Evolutionary conservation across 2,329 filamentous ascomycete genomes (phyloP), one percentile per base, ranked within the genome.

Genomic region (Nemania sp.): DNA sequence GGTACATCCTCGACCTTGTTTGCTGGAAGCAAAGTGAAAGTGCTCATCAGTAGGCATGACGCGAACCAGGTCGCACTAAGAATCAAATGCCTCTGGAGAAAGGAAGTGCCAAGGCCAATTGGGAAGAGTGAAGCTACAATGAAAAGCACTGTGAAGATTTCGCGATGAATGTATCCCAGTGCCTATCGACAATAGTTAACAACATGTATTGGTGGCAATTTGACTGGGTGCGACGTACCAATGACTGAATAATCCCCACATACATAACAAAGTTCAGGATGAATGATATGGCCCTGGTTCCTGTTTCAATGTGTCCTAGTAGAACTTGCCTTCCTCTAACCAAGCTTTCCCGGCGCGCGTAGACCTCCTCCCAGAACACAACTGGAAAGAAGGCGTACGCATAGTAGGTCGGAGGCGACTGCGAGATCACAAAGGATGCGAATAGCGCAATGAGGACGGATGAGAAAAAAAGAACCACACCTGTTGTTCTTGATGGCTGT

Each of bases 321-420:
- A 97, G 75, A 44, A 82, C 78, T 59, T 79, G 80, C 46, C 81
- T 78, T 3, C 91, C 92, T 57, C 85, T 80, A 5, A 74, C 66
- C 11, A 97, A 71, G 36, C 89, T 89, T 40, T 80, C 78, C 51
- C 91, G 82, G 23, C 89, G 84, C 3, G 90, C 89, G 71, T 88
- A 93, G 0, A 97, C 90, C 66, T 97, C 92, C 71, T 97, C 93
- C 94, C 94, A 99, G 75, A 99, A 97, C 52, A 90, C 82, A 2
- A 96, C 86, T 0, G 94, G 94, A 71, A 99, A 99, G 64, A 95
- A 82, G 0, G 88, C 89, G 69, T 99, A 99, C 2, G 84, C 83
- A 66, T 97, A 99, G 71, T 99, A 99, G 2, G 89, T 88, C 52
- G 79, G 69, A 0, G 93, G 88, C 1, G 92, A 96, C 39, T 84